Evolutionary conservation across 2,329 filamentous ascomycete genomes (phyloP).

Genomic region (Tolypocladium endophyticum): DNA sequence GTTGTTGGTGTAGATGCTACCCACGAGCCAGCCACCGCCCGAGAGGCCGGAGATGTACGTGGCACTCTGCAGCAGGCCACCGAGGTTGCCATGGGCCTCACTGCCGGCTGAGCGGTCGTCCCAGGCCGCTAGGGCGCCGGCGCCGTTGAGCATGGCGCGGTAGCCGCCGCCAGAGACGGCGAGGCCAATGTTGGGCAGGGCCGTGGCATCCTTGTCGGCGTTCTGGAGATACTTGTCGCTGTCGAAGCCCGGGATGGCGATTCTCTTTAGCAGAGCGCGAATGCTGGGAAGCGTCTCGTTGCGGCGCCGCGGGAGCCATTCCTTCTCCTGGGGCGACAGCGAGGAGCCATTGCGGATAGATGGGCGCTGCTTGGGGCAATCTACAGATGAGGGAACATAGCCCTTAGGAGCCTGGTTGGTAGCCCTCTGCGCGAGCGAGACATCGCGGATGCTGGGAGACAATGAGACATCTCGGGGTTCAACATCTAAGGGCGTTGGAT

Average conservation of each 20-base stretch:
- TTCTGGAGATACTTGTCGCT: conserved; percentile 55
- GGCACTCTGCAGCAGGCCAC: conserved; percentile 68
- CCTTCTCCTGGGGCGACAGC: conserved; percentile 58
- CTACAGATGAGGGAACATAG: conserved; percentile 59
- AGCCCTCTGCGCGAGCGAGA: conserved; percentile 13
- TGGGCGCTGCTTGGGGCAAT: conserved; percentile 62
- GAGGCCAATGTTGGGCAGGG: conserved; percentile 54
- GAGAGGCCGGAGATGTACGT: conserved; percentile 77
- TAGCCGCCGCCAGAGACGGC: conserved; percentile 80
- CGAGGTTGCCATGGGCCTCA: conserved; percentile 51
- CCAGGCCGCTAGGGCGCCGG: conserved; percentile 68
- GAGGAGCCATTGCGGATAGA: conserved; percentile 49
- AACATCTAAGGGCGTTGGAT: not conserved
- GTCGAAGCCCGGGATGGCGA: conserved; percentile 71
- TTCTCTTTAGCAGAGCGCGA: conserved; percentile 57
- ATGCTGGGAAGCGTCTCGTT: conserved; percentile 67
- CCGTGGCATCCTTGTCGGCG: conserved; percentile 17
- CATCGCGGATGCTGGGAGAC: conserved; percentile 2
- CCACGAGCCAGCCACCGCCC: conserved; percentile 75
- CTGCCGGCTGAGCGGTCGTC: conserved; percentile 54
- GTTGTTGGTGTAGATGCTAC: conserved; percentile 77
- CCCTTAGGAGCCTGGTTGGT: conserved; percentile 29
- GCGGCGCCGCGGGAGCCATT: conserved; percentile 64
- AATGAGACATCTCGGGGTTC: conserved; percentile 4
- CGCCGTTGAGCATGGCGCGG: conserved; percentile 75